Base-by-base conservation (phyloP, 192 early-diverging fungal species). In the Endogone sp. region DNA sequence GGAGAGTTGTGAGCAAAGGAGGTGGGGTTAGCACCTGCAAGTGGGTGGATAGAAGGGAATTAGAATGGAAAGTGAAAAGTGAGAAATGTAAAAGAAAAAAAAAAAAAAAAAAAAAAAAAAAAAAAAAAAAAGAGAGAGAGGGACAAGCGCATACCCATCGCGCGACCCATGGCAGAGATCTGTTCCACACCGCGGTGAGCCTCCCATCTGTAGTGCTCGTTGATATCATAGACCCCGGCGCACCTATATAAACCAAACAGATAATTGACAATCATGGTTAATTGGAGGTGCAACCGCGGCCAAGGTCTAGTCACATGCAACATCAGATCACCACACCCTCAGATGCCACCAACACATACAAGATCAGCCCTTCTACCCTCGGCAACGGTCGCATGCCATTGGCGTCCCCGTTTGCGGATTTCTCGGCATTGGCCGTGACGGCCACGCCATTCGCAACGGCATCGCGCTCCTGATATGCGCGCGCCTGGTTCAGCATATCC, bases 161-260 rank as follows among this genome's bases (percentile, higher is more conserved):
- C 81, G n/a, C 85, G 76, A 20, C 65, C 78, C 83, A 86, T 82
- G 44, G 81, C 77, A 27, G 85, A 86, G 30, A 86, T 72, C 49
- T 83, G 70, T 65, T 86, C 85, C 2, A 86, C 78, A 9, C 85
- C 83, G 23, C 85, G 58, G 60, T 68, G 70, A 8, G 83, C 71
- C 72, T 86, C 85, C 66, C 82, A 78, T 10, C 76, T 58, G n/a
- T 71, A 74, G 66, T 86, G 85, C 54, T 72, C 66, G 20, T 66
- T 63, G 28, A 86, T 85, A 16, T 81, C 74, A 62, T 74, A 86
- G 0, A 86, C 81, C 2, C 85, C 85, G 30, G 81, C 77, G 56
- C 73, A 79, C 21, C 76, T 78, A 29, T 13, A 13, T 44, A n/a
- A n/a, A n/a, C n/a, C n/a, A n/a, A n/a, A 44, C 37, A 13, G 37